Percentiles rank a stretch among this genome's conserved stretches.
phyloP scores from a whole-genome alignment of 768 basidiomycete genomes.

The Pisolithus tinctorius region DNA sequence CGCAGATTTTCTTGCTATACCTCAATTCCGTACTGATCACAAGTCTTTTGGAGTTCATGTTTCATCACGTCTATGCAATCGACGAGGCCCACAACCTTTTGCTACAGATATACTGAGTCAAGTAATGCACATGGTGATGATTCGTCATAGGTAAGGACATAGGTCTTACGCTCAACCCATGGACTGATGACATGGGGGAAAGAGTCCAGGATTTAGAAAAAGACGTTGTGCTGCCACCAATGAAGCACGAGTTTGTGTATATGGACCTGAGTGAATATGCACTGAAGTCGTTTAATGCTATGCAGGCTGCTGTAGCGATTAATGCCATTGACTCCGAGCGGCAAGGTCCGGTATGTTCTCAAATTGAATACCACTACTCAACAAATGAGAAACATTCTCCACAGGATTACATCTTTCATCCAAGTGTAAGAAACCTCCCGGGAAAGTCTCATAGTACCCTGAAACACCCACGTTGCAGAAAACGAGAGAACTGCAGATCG shows the following conservation, averaged over 20 bases:
- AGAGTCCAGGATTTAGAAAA: conserved; percentile 73
- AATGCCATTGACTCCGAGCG: conserved; percentile 78
- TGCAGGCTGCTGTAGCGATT: conserved; percentile 63
- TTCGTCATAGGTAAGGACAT: conserved; percentile 58
- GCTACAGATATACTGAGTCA: conserved; percentile 60
- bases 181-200: conserved; percentile 1
- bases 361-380: background rate
- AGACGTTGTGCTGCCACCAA: conserved; percentile 60
- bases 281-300: conserved; percentile 68
- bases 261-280: conserved; percentile 60
- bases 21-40: conserved; percentile 49
- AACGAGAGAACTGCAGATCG: conserved; percentile 39
- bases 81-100: conserved; percentile 51
- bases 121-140: conserved; percentile 71
- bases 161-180: background rate
- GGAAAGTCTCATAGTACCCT: background rate
- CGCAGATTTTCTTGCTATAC: conserved; percentile 61
- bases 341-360: conserved; percentile 44
- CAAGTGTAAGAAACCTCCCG: conserved; percentile 37
- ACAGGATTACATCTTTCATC: conserved; percentile 80
- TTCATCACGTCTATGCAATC: conserved; percentile 47
- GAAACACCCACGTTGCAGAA: conserved; percentile 35
- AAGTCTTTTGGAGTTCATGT: conserved; percentile 45
- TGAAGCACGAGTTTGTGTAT: conserved; percentile 53
- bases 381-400: conserved; percentile 1